Percentiles rank a stretch among this genome's conserved stretches.
These are phyloP conservation scores for Trichoderma sp. DNA, from an alignment of 2,329 filamentous ascomycete genomes.

Conservation along the genomic window DNA sequence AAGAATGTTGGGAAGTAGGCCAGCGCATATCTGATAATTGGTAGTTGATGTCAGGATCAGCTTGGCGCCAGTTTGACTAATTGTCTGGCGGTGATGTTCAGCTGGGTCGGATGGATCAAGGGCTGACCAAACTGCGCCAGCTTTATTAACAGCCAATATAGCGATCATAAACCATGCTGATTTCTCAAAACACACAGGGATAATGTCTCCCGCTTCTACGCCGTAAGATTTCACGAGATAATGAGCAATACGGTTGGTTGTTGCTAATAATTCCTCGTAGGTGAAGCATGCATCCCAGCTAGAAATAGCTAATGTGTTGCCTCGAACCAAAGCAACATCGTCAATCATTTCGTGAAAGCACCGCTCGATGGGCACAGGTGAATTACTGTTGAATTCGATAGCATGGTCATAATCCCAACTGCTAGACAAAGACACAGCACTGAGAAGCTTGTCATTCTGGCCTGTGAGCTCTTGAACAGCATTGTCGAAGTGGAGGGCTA, in stretches of 20 bases:
- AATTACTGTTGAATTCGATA: not conserved
- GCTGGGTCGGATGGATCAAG: conserved; percentile 15
- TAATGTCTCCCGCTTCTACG: conserved; percentile 4
- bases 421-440: not conserved
- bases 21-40: not conserved
- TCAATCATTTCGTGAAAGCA: conserved; percentile 22
- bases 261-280: conserved; percentile 4
- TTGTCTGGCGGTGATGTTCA: conserved; percentile 11
- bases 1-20: not conserved
- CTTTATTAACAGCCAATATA: conserved; percentile 20
- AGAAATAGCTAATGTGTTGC: conserved; percentile 4
- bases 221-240: not conserved
- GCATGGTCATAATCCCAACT: conserved; percentile 14
- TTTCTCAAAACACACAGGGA: conserved; percentile 24
- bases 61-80: conserved; percentile 14
- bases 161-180: conserved; percentile 21
- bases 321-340: not conserved
- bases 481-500: conserved; percentile 15
- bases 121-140: conserved; percentile 20
- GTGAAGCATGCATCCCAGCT: conserved; percentile 17
- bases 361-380: not conserved
- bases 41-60: not conserved
- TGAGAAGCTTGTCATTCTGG: not conserved
- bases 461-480: conserved; percentile 4
- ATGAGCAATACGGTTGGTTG: conserved; percentile 18